Evolutionary conservation across 1,284 basidiomycete genomes (phyloP), one percentile per base, ranked within the genome.

Genomic region (Mycosarcoma maydis): DNA sequence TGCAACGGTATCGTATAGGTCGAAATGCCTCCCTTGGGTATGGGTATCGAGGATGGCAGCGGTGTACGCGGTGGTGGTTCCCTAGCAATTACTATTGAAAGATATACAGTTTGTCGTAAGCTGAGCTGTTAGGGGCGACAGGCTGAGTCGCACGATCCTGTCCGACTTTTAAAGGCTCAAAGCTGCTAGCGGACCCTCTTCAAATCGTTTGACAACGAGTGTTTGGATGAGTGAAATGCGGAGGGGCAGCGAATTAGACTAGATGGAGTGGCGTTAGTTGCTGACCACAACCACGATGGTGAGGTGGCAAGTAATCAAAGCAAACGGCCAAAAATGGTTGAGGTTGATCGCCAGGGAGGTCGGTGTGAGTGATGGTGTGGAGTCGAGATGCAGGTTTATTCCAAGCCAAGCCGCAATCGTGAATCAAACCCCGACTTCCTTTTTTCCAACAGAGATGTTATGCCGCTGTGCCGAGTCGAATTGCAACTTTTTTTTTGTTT

Each of bases 41-140:
- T 41, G 47, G 47, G 47, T 49, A 49, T 49, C 29, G 38, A 33
- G 29, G 30, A 49, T 33, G 29, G 38, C 47, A 33, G 27, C n/a
- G 19, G 14, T n/a, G n/a, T 10, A 37, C 34, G n/a, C 4, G 10
- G 16, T n/a, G 2, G 2, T 8, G 16, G 6, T 39, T 20, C 38
- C 24, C 14, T 30, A 10, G 9, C 29, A 30, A 30, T n/a, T n/a
- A n/a, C n/a, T n/a, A n/a, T n/a, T n/a, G n/a, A n/a, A n/a, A n/a
- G n/a, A n/a, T n/a, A n/a, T n/a, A n/a, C n/a, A n/a, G n/a, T n/a
- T n/a, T n/a, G n/a, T n/a, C n/a, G n/a, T n/a, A n/a, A n/a, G n/a
- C n/a, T n/a, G n/a, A n/a, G n/a, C n/a, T n/a, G n/a, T n/a, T n/a
- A n/a, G 7, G 13, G 13, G 13, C 6, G 27, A 10, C 16, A 37